These are phyloP conservation scores for Solanum virginianum DNA, from an alignment of 257 asterid species.

Conservation along the genomic window DNA sequence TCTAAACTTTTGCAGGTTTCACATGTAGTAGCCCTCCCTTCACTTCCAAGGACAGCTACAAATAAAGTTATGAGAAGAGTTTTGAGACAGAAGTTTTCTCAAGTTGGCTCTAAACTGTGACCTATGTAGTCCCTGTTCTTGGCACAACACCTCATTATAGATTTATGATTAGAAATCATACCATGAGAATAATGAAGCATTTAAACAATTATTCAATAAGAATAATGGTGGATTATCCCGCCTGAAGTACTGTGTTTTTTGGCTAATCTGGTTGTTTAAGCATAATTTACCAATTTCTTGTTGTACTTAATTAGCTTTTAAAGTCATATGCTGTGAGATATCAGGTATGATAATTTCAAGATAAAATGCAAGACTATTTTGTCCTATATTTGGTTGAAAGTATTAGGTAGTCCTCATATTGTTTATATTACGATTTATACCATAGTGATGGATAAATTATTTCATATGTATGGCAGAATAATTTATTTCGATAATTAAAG, in stretches of 20 bases:
- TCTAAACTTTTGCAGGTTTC: constrained; percentile 48
- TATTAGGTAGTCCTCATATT: no score
- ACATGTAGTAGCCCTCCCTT: constrained; percentile 35
- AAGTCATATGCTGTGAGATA: no score
- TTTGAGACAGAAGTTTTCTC: constrained; percentile 52
- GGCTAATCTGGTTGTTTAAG: background rate
- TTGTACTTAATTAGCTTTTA: background rate
- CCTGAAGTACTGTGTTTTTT: no score
- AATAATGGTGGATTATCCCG: background rate
- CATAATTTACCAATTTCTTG: background rate
- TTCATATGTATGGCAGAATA: no score
- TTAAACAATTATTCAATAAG: background rate
- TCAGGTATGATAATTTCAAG: no score
- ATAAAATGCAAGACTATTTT: no score
- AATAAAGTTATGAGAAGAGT: constrained; percentile 92
- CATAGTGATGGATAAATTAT: no score
- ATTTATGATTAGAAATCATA: background rate
- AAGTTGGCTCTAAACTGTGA: constrained; percentile 37
- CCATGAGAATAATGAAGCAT: background rate
- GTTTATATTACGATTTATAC: no score
- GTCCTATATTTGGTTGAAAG: no score
- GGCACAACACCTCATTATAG: background rate
- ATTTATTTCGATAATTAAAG: background rate
- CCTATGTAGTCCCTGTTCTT: background rate
- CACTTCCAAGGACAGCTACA: constrained; percentile 94